Evolutionary conservation across 352 stramenopile species (phyloP).

Genomic region (Globisporangium parvum): DNA sequence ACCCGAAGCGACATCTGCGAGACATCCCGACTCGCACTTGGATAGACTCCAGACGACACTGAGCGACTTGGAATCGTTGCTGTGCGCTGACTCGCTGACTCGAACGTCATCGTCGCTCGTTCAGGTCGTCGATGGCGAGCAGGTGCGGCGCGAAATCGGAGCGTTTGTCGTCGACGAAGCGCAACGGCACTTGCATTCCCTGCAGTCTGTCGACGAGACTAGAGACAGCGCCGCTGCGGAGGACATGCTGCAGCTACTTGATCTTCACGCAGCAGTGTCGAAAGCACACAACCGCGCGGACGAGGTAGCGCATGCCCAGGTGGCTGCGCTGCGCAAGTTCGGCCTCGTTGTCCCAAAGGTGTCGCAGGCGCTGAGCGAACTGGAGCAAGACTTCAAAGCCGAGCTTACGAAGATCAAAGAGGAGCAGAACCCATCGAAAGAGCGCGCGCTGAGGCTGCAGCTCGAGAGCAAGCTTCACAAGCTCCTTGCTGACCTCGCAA

Average conservation of each 20-base stretch:
- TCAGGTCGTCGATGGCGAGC: slow-evolving; percentile 38
- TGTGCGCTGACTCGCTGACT: slow-evolving; percentile 34
- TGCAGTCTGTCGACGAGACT: not conserved
- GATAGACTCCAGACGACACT: slow-evolving; percentile 28
- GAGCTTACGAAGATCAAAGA: slow-evolving; percentile 36
- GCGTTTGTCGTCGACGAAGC: slow-evolving; percentile 40
- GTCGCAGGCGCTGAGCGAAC: slow-evolving; percentile 23
- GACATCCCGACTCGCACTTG: slow-evolving; percentile 17
- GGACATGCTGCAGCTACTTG: slow-evolving; percentile 22
- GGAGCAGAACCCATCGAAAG: slow-evolving; percentile 57
- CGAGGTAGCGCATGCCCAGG: slow-evolving; percentile 21
- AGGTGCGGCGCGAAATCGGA: slow-evolving; percentile 46
- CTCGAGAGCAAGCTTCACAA: slow-evolving; percentile 32
- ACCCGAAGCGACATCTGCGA: slow-evolving; percentile 11
- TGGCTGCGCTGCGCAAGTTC: slow-evolving; percentile 34
- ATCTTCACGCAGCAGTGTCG: slow-evolving; percentile 31
- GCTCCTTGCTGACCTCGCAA: slow-evolving; percentile 17
- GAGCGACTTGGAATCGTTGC: slow-evolving; percentile 28
- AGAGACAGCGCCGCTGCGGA: not conserved
- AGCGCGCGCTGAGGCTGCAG: slow-evolving; percentile 26
- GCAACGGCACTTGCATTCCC: slow-evolving; percentile 24
- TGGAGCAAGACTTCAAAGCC: slow-evolving; percentile 36
- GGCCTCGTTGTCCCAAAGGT: slow-evolving; percentile 36
- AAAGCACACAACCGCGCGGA: slow-evolving; percentile 54
- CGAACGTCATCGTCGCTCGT: slow-evolving; percentile 49